Evolutionary conservation across 208 protist species (phyloP).

Genomic region (Angomonas deanei): DNA sequence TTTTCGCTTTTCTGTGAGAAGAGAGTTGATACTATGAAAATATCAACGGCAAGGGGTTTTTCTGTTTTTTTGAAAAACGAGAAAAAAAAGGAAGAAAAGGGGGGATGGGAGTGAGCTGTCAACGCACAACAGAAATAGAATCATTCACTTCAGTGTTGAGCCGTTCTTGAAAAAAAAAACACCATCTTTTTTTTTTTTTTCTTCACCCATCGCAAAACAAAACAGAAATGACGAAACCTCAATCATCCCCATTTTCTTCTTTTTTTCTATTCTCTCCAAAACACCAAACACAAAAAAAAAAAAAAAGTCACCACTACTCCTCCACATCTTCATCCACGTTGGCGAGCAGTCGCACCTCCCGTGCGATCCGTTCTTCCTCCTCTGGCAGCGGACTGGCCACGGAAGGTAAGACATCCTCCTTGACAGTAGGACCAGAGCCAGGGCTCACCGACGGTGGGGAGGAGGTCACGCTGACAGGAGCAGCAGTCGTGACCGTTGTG

Average conservation of each 20-base stretch:
- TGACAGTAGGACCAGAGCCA: too few relatives aligned
- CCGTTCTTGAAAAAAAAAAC: background rate
- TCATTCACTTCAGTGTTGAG: background rate
- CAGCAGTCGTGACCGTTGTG: background rate
- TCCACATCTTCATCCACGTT: background rate
- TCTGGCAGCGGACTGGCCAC: background rate
- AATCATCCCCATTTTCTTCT: background rate
- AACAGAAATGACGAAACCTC: too few relatives aligned
- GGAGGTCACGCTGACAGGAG: too few relatives aligned
- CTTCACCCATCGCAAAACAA: too few relatives aligned
- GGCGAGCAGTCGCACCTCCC: background rate
- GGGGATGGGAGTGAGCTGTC: constrained; percentile 12
- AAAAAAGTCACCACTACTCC: background rate
- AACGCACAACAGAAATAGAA: constrained; percentile 2
- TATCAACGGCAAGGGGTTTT: too few relatives aligned
- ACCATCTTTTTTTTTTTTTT: background rate
- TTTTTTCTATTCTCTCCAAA: constrained; percentile 2
- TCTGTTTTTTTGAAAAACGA: constrained; percentile 1
- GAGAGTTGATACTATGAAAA: too few relatives aligned
- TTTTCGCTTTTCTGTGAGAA: too few relatives aligned
- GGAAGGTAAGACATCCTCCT: too few relatives aligned
- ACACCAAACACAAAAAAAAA: too few relatives aligned
- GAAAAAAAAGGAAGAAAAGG: constrained; percentile 16
- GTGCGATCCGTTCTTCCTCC: background rate
- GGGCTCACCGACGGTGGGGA: too few relatives aligned